These are phyloP conservation scores for Trichoderma oligosporum DNA, from an alignment of 2,329 filamentous ascomycete species.

Conservation along the genomic window DNA sequence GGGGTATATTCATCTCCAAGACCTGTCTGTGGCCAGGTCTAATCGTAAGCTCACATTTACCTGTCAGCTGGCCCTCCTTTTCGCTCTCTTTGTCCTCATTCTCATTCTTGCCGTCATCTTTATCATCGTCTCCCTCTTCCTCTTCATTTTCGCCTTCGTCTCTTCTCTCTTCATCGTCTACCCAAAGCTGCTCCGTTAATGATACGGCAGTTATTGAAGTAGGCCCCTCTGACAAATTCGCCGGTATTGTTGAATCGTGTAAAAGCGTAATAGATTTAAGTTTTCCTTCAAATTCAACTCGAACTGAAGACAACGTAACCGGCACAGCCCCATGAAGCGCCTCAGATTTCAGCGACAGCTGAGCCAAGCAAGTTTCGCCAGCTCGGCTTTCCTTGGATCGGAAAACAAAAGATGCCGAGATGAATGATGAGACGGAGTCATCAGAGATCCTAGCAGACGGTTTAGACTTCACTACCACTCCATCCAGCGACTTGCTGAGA, in stretches of 20 bases:
- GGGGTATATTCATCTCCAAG: conserved; percentile 66
- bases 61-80: conserved; percentile 43
- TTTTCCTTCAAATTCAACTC: conserved; percentile 54
- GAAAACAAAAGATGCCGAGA: conserved; percentile 56
- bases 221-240: conserved; percentile 17
- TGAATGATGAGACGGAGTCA: conserved; percentile 49
- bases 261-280: conserved; percentile 53
- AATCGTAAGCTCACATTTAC: conserved; percentile 62
- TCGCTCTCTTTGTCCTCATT: conserved; percentile 27
- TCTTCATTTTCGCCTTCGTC: conserved; percentile 5
- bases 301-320: conserved; percentile 49
- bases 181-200: conserved; percentile 30
- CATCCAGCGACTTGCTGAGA: conserved; percentile 54
- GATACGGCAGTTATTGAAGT: conserved; percentile 26
- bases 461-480: conserved; percentile 40
- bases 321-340: conserved; percentile 52
- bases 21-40: conserved; percentile 64
- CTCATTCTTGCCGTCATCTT: background rate
- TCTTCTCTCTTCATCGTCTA: conserved; percentile 9
- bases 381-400: conserved; percentile 56
- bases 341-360: conserved; percentile 55
- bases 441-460: conserved; percentile 51
- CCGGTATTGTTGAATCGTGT: conserved; percentile 32
- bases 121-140: background rate
- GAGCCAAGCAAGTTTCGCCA: conserved; percentile 55